Evolutionary conservation across 2,329 filamentous ascomycete genomes (phyloP).

Genomic region (Phaeosphaeria sp.): DNA sequence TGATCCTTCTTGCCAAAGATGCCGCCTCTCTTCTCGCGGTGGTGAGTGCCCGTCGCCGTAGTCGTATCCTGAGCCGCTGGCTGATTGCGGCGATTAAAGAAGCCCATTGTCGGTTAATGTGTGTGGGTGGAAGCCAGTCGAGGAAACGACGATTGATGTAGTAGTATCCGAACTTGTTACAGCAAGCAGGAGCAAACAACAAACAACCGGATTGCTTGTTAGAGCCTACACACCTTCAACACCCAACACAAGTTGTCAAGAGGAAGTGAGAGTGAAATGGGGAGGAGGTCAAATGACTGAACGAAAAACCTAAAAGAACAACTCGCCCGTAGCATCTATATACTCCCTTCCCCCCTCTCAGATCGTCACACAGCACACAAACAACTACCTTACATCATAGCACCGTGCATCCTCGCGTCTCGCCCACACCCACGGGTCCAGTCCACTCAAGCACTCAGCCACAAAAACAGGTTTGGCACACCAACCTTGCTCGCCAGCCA

Average conservation of each 20-base stretch:
- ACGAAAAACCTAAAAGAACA: neutral
- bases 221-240: no score
- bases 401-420: slow-evolving; percentile 18
- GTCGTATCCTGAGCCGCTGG: slow-evolving; percentile 46
- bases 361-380: neutral
- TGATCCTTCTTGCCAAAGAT: slow-evolving; percentile 32
- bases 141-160: neutral
- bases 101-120: slow-evolving; percentile 36
- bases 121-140: neutral
- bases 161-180: no score
- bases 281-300: neutral
- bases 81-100: slow-evolving; percentile 47
- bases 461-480: slow-evolving; percentile 40
- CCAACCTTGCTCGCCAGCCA: no score
- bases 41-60: slow-evolving; percentile 37
- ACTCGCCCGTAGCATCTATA: neutral
- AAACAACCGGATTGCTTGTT: no score
- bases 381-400: slow-evolving; percentile 22
- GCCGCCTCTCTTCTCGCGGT: slow-evolving; percentile 36
- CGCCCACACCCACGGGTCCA: slow-evolving; percentile 16
- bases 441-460: slow-evolving; percentile 14
- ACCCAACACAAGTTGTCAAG: no score
- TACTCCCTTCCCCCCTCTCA: neutral
- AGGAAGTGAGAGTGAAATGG: neutral
- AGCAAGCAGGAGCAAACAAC: neutral